Evolutionary conservation across 257 asterid genomes (phyloP).

Genomic region (Primulina eburnea): DNA sequence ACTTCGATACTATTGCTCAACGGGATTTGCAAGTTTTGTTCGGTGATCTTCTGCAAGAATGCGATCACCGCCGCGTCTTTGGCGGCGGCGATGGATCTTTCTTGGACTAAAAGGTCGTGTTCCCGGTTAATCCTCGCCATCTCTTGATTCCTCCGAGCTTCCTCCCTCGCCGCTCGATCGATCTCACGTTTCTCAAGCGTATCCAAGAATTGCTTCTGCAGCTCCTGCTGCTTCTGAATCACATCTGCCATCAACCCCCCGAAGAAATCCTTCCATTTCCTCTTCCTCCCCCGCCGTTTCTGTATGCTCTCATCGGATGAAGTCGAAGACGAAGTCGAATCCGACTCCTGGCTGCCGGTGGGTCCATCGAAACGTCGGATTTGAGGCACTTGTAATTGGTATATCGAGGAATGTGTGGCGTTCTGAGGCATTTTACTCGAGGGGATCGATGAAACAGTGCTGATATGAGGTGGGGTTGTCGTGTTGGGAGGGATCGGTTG

Average conservation of each 20-base stretch:
- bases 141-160: conserved; percentile 44
- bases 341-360: neutral
- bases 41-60: conserved; percentile 39
- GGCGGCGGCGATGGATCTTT: conserved; percentile 34
- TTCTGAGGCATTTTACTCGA: too few relatives aligned
- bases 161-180: conserved; percentile 40
- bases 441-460: too few relatives aligned
- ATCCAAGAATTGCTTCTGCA: conserved; percentile 37
- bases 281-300: conserved; percentile 9
- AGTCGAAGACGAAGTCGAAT: conserved; percentile 1
- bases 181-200: conserved; percentile 36
- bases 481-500: conserved; percentile 8
- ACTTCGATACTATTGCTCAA: neutral
- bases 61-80: conserved; percentile 38
- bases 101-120: conserved; percentile 36
- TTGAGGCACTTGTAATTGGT: too few relatives aligned
- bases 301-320: conserved; percentile 4
- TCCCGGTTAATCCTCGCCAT: conserved; percentile 33
- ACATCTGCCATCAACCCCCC: conserved; percentile 40
- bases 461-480: too few relatives aligned
- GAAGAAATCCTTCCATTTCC: conserved; percentile 32
- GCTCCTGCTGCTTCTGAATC: conserved; percentile 37
- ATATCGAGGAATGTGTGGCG: too few relatives aligned
- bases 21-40: conserved; percentile 31
- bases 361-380: too few relatives aligned